Percentiles rank a stretch among this genome's conserved stretches.
Conservation (phyloP, 2,329 filamentous ascomycete species). For the Talaromyces sp. region DNA sequence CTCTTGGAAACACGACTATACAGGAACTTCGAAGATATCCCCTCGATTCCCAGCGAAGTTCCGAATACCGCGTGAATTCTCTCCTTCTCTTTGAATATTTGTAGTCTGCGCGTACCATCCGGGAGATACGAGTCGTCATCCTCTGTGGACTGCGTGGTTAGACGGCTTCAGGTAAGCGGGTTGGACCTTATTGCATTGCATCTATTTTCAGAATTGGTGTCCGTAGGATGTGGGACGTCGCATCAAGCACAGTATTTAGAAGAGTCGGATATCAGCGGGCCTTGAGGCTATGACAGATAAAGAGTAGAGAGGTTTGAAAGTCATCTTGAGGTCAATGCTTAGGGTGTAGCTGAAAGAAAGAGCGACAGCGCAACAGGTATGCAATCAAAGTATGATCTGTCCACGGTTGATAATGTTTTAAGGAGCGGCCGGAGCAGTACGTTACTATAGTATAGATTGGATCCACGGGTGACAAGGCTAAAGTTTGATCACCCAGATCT, state of each 20-base stretch:
- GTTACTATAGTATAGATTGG: background rate
- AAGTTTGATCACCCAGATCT: background rate
- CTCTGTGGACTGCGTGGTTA: slow-evolving; percentile 21
- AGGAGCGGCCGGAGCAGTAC: too few species aligned
- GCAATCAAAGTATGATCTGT: slow-evolving; percentile 20
- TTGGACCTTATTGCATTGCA: too few species aligned
- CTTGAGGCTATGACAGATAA: slow-evolving; percentile 22
- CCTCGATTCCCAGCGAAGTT: too few species aligned
- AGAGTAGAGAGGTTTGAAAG: slow-evolving; percentile 27
- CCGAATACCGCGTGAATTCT: slow-evolving; percentile 13
- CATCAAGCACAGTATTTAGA: background rate
- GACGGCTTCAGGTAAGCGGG: too few species aligned
- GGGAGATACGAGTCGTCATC: slow-evolving; percentile 29
- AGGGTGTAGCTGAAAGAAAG: slow-evolving; percentile 26
- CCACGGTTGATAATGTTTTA: too few species aligned
- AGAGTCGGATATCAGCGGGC: slow-evolving; percentile 3
- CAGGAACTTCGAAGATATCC: too few species aligned
- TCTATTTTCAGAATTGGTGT: too few species aligned
- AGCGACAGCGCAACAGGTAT: slow-evolving; percentile 25
- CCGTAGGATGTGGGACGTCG: too few species aligned
- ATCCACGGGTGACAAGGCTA: background rate
- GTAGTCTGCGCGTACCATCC: slow-evolving; percentile 36
- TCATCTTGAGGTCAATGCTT: slow-evolving; percentile 30
- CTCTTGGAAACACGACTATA: too few species aligned
- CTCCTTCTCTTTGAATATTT: slow-evolving; percentile 34